Conservation (phyloP, 768 basidiomycete genomes). For the Agrocybe praecox region DNA sequence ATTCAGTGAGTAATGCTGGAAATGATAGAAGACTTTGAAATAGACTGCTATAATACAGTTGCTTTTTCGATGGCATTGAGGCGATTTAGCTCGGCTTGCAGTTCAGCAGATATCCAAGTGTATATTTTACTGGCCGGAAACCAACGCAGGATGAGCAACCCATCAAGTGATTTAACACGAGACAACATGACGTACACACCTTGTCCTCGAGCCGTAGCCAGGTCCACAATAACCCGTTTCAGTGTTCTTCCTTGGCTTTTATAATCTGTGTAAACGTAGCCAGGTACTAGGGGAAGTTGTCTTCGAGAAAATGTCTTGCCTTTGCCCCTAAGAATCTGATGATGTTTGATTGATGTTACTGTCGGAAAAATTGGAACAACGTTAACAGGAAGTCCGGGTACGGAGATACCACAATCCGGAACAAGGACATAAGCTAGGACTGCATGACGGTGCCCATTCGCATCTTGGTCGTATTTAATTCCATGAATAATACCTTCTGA, state of each 20-base stretch:
- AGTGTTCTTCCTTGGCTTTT: conserved; percentile 41
- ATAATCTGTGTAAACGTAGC: conserved; percentile 41
- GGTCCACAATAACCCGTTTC: conserved; percentile 30
- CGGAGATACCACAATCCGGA: background rate
- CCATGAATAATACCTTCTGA: background rate
- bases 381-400: background rate
- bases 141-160: conserved; percentile 30
- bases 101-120: too few relatives aligned
- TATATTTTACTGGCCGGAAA: conserved; percentile 6
- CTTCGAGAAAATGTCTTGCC: conserved; percentile 19
- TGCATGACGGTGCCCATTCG: background rate
- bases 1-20: too few relatives aligned
- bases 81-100: too few relatives aligned
- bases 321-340: too few relatives aligned
- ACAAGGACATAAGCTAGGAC: background rate
- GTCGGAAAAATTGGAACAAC: conserved; percentile 1
- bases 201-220: conserved; percentile 27
- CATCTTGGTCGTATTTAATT: background rate
- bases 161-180: conserved; percentile 24
- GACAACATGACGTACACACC: conserved; percentile 48
- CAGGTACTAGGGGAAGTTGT: conserved; percentile 38
- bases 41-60: too few relatives aligned
- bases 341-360: background rate
- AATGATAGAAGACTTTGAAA: too few relatives aligned
- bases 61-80: too few relatives aligned